A percentile compares a stretch with the other conserved stretches of the same genome.
Conservation (phyloP, 495 filamentous ascomycete species). For the Tuber brumale region DNA sequence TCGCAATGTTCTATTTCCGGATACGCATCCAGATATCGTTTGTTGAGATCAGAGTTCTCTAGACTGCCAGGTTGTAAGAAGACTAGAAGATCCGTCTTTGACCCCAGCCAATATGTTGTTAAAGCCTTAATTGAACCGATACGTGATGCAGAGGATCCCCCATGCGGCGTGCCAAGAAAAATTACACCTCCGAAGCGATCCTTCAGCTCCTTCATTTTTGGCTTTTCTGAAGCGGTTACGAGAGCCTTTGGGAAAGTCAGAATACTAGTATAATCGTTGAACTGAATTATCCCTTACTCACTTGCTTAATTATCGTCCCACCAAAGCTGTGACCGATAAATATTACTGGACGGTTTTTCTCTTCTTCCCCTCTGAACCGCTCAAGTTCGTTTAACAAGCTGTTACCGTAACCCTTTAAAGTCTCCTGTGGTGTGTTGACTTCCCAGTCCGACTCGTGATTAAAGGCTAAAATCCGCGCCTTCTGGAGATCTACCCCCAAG, state of each 20-base stretch:
- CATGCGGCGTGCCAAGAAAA: conserved; percentile 8
- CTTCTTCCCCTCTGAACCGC: background rate
- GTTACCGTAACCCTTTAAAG: background rate
- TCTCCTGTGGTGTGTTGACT: conserved; percentile 16
- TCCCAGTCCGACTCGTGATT: conserved; percentile 28
- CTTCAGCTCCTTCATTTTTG: background rate
- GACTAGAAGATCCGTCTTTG: background rate
- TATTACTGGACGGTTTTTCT: background rate
- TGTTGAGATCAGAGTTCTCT: background rate
- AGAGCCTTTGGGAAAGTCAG: too few relatives aligned
- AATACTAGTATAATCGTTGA: too few relatives aligned
- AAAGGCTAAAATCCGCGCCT: conserved; percentile 28
- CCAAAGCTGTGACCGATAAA: background rate
- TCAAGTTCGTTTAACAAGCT: background rate
- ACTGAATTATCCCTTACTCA: too few relatives aligned
- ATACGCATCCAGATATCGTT: background rate
- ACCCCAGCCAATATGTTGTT: conserved; percentile 8
- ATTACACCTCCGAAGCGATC: background rate
- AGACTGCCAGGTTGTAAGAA: background rate
- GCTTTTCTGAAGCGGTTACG: background rate
- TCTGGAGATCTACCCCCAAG: conserved; percentile 11
- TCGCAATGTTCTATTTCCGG: background rate
- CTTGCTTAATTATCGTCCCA: too few relatives aligned
- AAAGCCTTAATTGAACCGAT: background rate
- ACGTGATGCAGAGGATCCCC: background rate